Evolutionary conservation across 352 stramenopile genomes (phyloP).

Genomic region (Globisporangium paddicum): DNA sequence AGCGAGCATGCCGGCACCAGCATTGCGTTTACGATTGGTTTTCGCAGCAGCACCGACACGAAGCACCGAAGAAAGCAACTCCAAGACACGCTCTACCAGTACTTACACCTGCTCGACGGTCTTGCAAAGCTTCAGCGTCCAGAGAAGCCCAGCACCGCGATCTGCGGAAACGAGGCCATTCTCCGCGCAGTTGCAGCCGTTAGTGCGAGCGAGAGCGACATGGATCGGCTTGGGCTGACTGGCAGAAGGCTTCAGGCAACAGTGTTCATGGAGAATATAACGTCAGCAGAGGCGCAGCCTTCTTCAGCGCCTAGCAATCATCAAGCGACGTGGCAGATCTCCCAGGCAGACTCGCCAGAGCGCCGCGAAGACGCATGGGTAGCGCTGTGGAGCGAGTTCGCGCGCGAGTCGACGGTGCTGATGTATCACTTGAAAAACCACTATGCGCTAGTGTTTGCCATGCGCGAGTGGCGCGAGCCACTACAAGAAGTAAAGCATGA

Average conservation of each 20-base stretch:
- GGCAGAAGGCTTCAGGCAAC: not conserved
- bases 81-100: conserved; percentile 21
- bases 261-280: conserved; percentile 8
- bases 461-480: conserved; percentile 38
- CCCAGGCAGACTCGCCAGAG: conserved; percentile 9
- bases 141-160: conserved; percentile 48
- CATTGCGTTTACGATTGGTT: conserved; percentile 4
- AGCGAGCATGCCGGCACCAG: not conserved
- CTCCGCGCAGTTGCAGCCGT: conserved; percentile 26
- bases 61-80: not conserved
- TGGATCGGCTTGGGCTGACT: not conserved
- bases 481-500: not conserved
- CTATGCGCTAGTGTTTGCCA: conserved; percentile 67
- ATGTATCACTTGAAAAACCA: conserved; percentile 79
- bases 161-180: conserved; percentile 64
- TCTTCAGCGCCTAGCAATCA: not conserved
- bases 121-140: conserved; percentile 38
- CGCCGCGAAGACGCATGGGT: conserved; percentile 10
- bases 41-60: not conserved
- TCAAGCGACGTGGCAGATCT: not conserved
- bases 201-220: not conserved
- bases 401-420: conserved; percentile 19
- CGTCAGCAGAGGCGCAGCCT: not conserved
- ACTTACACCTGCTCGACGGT: conserved; percentile 49
- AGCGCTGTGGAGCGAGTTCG: conserved; percentile 19